Percentiles rank a stretch among this genome's conserved stretches.
phyloP scores from a whole-genome alignment of 352 stramenopile species.

The Globisporangium heterothallicum region DNA sequence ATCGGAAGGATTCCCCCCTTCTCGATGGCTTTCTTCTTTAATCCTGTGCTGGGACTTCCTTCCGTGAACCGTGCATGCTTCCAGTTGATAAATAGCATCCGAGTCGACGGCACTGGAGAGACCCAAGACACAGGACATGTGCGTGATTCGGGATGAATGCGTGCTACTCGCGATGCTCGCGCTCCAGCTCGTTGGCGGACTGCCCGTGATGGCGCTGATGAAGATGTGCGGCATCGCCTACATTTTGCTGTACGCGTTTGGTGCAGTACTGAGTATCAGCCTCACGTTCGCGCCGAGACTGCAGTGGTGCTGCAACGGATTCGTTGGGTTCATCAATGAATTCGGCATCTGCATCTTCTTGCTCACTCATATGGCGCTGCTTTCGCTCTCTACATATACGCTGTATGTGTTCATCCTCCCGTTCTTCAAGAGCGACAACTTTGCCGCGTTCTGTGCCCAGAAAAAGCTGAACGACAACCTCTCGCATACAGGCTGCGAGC shows the following conservation, averaged over 20 bases:
- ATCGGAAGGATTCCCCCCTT: too few species aligned
- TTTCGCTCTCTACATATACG: constrained; percentile 35
- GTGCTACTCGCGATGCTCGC: constrained; percentile 36
- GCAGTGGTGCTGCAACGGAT: constrained; percentile 29
- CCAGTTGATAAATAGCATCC: background rate
- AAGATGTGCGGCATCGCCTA: constrained; percentile 34
- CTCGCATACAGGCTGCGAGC: constrained; percentile 36
- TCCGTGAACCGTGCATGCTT: too few species aligned
- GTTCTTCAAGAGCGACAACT: constrained; percentile 29
- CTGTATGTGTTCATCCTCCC: constrained; percentile 31
- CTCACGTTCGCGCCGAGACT: constrained; percentile 34
- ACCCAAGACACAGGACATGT: constrained; percentile 19
- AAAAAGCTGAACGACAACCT: constrained; percentile 38
- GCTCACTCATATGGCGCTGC: constrained; percentile 31
- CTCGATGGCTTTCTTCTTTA: too few species aligned
- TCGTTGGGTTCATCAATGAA: constrained; percentile 32
- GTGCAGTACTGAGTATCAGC: constrained; percentile 31
- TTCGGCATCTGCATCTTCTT: constrained; percentile 36
- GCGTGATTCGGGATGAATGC: constrained; percentile 39
- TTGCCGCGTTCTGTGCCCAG: constrained; percentile 20
- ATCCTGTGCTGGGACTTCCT: too few species aligned
- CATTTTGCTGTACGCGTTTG: constrained; percentile 27
- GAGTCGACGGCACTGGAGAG: too few species aligned
- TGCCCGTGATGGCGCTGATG: constrained; percentile 47
- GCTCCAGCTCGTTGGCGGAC: constrained; percentile 28